Evolutionary conservation across 2,329 filamentous ascomycete species (phyloP).

Genomic region (Metarhizium rileyi): DNA sequence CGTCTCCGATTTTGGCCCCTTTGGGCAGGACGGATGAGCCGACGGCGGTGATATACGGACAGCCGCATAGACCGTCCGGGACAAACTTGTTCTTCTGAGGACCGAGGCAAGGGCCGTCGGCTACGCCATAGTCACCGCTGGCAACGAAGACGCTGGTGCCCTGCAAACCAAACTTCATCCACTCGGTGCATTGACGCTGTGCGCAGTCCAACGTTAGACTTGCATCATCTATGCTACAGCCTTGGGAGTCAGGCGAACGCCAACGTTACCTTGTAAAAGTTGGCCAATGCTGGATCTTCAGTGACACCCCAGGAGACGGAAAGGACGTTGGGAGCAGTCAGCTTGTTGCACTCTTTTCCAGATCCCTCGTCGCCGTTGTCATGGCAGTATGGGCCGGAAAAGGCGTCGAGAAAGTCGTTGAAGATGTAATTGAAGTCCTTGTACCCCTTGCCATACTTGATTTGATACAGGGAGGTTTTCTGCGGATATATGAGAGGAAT

Average conservation of each 20-base stretch:
- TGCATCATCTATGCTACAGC: too few relatives aligned
- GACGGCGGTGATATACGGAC: constrained; percentile 40
- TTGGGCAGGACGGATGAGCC: constrained; percentile 33
- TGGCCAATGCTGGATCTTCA: constrained; percentile 27
- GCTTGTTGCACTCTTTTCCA: constrained; percentile 16
- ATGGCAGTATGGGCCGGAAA: constrained; percentile 44
- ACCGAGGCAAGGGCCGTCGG: constrained; percentile 11
- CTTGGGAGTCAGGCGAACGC: too few relatives aligned
- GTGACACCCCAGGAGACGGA: constrained; percentile 26
- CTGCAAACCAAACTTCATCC: constrained; percentile 35
- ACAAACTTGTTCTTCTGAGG: constrained; percentile 33
- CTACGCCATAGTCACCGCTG: constrained; percentile 20
- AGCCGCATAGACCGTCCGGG: constrained; percentile 35
- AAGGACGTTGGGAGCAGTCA: constrained; percentile 28
- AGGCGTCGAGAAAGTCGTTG: constrained; percentile 34
- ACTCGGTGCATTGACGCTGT: constrained; percentile 31
- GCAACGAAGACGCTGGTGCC: constrained; percentile 31
- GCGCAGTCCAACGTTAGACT: background rate
- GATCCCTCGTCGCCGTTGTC: constrained; percentile 35
- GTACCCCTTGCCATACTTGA: too few relatives aligned
- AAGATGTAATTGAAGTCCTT: constrained; percentile 19
- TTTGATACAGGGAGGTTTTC: background rate
- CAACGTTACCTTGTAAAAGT: constrained; percentile 27
- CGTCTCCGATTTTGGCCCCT: constrained; percentile 5
- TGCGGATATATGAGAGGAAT: constrained; percentile 45